These are phyloP conservation scores for Diaporthe velutina DNA, from an alignment of 2,329 filamentous ascomycete species.

Conservation along the genomic window DNA sequence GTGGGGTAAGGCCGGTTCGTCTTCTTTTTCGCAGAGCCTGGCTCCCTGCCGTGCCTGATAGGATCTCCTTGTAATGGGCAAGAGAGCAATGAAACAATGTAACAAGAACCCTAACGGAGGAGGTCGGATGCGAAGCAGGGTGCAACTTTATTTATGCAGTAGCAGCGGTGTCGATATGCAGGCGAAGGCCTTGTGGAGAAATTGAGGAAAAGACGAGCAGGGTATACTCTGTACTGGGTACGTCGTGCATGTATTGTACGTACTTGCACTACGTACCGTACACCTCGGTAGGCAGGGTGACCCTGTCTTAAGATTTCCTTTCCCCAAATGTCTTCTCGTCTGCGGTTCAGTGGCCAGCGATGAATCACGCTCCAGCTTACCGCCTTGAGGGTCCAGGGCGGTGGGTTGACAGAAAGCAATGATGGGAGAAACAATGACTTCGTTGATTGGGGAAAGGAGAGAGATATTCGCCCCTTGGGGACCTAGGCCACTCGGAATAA, in stretches of 20 bases:
- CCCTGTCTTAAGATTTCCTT: not conserved
- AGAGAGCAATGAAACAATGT: conserved; percentile 20
- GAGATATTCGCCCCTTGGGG: conserved; percentile 1
- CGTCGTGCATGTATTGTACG: not conserved
- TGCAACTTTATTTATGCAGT: conserved; percentile 21
- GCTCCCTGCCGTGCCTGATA: conserved; percentile 5
- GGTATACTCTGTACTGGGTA: not conserved
- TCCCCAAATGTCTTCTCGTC: not conserved
- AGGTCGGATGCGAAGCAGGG: conserved; percentile 20
- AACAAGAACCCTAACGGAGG: conserved; percentile 7
- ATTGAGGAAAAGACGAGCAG: not conserved
- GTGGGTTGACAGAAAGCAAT: not conserved
- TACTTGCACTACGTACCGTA: not conserved
- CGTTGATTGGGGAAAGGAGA: not conserved
- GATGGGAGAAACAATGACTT: not conserved
- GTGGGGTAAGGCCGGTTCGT: conserved; percentile 9
- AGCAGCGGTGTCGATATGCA: not conserved
- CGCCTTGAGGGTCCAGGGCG: not conserved
- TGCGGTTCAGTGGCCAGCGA: not conserved
- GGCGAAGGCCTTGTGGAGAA: not conserved
- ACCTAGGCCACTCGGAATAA: not conserved
- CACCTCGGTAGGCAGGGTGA: not conserved
- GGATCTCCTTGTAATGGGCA: conserved; percentile 4
- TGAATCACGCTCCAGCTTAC: not conserved
- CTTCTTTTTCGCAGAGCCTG: conserved; percentile 6